Evolutionary conservation across 1,284 basidiomycete species (phyloP), one percentile per base, ranked within the genome.

Genomic region (Ganoderma lucidum): DNA sequence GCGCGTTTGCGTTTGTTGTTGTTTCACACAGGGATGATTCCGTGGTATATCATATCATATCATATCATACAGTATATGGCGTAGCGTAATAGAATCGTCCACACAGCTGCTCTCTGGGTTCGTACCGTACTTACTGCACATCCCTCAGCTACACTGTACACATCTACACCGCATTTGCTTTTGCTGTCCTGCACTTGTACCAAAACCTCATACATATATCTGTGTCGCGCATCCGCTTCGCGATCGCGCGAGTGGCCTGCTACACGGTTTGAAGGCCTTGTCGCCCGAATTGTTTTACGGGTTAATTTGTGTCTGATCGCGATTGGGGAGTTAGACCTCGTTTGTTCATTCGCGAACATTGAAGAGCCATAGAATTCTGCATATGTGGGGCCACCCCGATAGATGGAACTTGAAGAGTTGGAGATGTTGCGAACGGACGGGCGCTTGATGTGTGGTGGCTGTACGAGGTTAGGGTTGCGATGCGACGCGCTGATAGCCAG

Each of bases 391-490:
- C 3, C 35, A 35, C 0, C 35, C 8, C 4, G 35, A 35, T 35
- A 35, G 42, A 44, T 2, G 8, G 10, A 41, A 41, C 23, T 23
- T 23, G 23, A 23, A 23, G 23, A 23, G 23, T 23, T 23, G 48
- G 19, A 3, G 45, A 48, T n/a, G 2, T 4, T 37, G 19, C 17
- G 35, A 37, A 35, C 12, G 23, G 28, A 32, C 17, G 55, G 17
- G 55, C 55, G 55, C 55, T 58, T 37, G 55, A 32, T 58, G 19
- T 6, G 8, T n/a, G 35, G 30, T 32, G 56, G 35, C 35, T n/a
- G 35, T 19, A 42, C n/a, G 59, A 60, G 59, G 59, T 60, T 60
- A 60, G 59, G 59, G 59, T 60, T 60, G 59, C 59, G 59, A 60
- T 60, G 59, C 39, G 59, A 42, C 59, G 19, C 6, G 59, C 39